phyloP scores from a whole-genome alignment of 139 green algal genomes.

The Chlorella sorokiniana region DNA sequence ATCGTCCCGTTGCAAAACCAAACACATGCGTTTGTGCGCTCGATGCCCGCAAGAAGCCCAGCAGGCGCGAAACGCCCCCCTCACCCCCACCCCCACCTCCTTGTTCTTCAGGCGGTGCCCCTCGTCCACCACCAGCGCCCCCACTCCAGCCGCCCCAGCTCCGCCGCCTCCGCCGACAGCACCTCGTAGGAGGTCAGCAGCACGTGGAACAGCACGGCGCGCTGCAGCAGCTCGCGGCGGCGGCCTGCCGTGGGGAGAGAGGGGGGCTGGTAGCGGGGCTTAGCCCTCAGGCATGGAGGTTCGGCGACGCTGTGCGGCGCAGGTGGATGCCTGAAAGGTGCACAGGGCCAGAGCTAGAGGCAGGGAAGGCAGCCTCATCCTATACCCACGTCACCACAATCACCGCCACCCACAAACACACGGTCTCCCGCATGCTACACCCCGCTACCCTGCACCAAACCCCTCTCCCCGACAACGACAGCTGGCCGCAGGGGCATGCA shows the following conservation, averaged over 20 bases:
- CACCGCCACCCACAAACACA: no score
- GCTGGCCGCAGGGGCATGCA: not conserved
- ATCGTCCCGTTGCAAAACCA: not conserved
- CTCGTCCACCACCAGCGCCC: slow-evolving; percentile 26
- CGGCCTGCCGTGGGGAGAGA: not conserved
- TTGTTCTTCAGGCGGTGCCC: not conserved
- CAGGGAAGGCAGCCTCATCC: not conserved
- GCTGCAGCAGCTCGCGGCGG: slow-evolving; percentile 27
- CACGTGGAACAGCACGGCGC: slow-evolving; percentile 22
- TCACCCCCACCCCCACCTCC: not conserved
- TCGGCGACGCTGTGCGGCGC: no score
- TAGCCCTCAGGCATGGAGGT: no score
- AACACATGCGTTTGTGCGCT: not conserved
- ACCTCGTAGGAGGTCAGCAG: slow-evolving; percentile 28
- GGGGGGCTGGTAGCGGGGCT: no score
- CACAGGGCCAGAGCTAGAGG: not conserved
- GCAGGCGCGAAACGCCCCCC: not conserved
- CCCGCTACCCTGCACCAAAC: no score
- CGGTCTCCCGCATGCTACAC: no score
- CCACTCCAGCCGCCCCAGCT: slow-evolving; percentile 16
- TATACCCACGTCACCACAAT: not conserved
- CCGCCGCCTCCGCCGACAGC: not conserved
- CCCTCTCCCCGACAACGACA: no score
- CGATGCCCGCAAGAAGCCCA: not conserved
- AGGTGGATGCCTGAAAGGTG: no score